phyloP scores from a whole-genome alignment of 164 flowering plant genomes.

The Magnolia changhungtana region DNA sequence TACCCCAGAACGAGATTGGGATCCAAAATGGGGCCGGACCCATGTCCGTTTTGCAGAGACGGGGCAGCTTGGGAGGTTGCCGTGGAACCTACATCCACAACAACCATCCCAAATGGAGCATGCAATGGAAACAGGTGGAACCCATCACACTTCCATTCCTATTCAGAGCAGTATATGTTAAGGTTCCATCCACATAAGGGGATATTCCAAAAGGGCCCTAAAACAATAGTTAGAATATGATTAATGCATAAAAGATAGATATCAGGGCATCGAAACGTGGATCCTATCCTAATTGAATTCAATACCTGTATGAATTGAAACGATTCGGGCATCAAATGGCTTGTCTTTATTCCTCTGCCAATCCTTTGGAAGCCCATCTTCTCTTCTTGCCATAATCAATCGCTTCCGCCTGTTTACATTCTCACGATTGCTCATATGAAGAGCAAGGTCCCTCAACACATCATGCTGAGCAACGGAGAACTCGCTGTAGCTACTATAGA shows the following conservation, averaged over 20 bases:
- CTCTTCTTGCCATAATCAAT: conserved; percentile 67
- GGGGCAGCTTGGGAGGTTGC: no score
- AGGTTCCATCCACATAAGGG: no score
- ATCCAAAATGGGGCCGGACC: no score
- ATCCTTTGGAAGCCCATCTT: conserved; percentile 51
- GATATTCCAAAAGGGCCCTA: no score
- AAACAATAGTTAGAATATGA: neutral
- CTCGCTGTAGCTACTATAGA: conserved; percentile 57
- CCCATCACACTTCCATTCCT: no score
- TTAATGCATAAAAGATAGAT: neutral
- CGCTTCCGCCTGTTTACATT: conserved; percentile 39
- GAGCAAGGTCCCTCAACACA: conserved; percentile 71
- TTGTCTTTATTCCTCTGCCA: conserved; percentile 56
- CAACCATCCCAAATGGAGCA: no score
- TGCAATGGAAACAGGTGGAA: no score
- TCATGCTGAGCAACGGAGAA: conserved; percentile 69
- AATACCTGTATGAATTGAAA: conserved; percentile 77
- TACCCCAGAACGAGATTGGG: no score
- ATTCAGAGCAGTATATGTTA: no score
- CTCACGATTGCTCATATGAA: conserved; percentile 44
- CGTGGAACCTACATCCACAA: no score
- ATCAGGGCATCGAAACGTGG: no score
- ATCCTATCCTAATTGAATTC: neutral
- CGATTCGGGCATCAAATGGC: conserved; percentile 61
- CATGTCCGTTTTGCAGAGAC: no score